Base-by-base conservation (phyloP, 192 early-diverging fungal genomes). In the Phlyctochytrium arcticum region DNA sequence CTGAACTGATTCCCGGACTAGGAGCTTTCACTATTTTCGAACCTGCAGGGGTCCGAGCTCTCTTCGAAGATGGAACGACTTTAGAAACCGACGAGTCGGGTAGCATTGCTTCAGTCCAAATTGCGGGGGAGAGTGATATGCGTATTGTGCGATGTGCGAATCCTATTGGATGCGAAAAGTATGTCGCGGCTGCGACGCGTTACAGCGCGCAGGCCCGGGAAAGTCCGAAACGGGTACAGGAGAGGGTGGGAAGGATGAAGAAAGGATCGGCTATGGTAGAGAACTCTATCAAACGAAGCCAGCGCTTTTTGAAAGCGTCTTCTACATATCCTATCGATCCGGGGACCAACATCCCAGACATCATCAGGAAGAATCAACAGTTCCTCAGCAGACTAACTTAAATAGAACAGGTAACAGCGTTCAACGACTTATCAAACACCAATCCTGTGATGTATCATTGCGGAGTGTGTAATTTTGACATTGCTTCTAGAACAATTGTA, bases 401-500 rank as follows among this genome's bases (percentile, higher is more conserved):
- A 12, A n/a, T 44, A 19, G 39, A 44, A 19, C 1, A 44, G 39
- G 21, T n/a, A 2, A 12, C 12, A 1, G 39, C 39, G 15, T n/a
- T 44, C 39, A 2, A 44, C 15, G 39, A 44, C 21, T 44, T 2
- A 44, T 2, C 39, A 44, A 19, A 44, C 39, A 12, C 39, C 12
- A 19, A 44, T 44, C n/a, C n/a, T n/a, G n/a, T n/a, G n/a, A n/a
- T n/a, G n/a, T n/a, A n/a, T n/a, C n/a, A n/a, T n/a, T n/a, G n/a
- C n/a, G n/a, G n/a, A n/a, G n/a, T n/a, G n/a, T n/a, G n/a, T n/a
- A 84, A 55, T 50, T 80, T 77, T 1, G 58, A 57, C 80, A 86
- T 84, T 2, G 76, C 72, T 54, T 88, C 81, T 4, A 69, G 55
- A 12, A 88, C 79, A 36, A 86, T 85, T 26, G 72, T 71, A 21